Evolutionary conservation across 768 basidiomycete species (phyloP), one percentile per base, ranked within the genome.

Genomic region (Hygrocybe punicea): DNA sequence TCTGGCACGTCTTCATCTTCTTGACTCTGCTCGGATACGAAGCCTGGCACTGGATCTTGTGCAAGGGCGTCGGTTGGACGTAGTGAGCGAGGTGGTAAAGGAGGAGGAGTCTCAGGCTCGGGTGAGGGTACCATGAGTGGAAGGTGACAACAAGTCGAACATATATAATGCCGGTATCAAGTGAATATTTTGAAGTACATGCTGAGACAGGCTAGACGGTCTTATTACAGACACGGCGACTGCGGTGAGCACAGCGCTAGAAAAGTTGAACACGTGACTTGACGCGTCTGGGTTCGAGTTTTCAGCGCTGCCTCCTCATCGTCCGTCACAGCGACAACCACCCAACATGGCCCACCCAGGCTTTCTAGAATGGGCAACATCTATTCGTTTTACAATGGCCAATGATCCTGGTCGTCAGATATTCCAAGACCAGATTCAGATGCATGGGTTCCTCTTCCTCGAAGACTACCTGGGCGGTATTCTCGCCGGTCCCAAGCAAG

Each of bases 391-490:
- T 14, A 80, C 81, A 34, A 89, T 92, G 84, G 81, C 78, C 6
- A 84, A 78, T 49, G 91, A 92, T 67, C 81, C 86, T 53, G 87
- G 85, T 21, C 82, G 87, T 13, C 79, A 86, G 61, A 72, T 81
- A 49, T 84, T 93, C 62, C 81, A 87, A 53, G 84, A 86, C 51
- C 86, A 91, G 64, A 80, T 91, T 36, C 85, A 89, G 50, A 80
- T 76, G 2, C 84, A 89, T 58, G 91, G 88, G 3, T 89, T 91
- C 69, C 76, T 84, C 60, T 92, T 91, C 68, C 80, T 93, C 42
- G 84, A 91, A 59, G 84, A 85, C 64, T 92, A 91, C 66, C 72
- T 91, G 44, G 84, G 87, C 63, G 83, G 82, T 63, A 89, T 92
- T 57, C 73, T 89, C 34, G 76, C 79, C 3, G 84, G 86, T 34